Base-by-base conservation (phyloP, 139 green algal genomes). In the Eudorina sp. region DNA sequence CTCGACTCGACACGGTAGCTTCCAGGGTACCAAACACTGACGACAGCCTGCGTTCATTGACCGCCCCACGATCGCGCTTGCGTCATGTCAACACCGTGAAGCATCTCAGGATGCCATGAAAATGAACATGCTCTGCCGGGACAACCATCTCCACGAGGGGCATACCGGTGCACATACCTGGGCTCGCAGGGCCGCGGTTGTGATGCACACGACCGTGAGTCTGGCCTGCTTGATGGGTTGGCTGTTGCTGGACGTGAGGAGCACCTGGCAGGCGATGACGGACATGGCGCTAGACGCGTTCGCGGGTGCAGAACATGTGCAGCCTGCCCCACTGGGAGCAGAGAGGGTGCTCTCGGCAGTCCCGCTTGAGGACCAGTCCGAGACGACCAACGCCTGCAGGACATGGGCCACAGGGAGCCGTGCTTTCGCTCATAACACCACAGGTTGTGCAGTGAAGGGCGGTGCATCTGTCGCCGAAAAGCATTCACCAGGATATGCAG, bases 21-120 rank as follows among this genome's bases (percentile, higher is more conserved):
- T 31, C 23, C 23, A 3, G 89, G 89, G n/a, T 84, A 82, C 89
- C 89, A 92, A 0, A 92, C 53, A 27, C 43, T 89, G 2, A 86
- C 80, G 3, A 6, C 8, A 2, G 45, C 34, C 80, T 77, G 55
- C 55, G 38, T n/a, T n/a, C n/a, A n/a, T n/a, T n/a, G n/a, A n/a
- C n/a, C n/a, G n/a, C n/a, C n/a, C n/a, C n/a, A n/a, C n/a, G n/a
- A n/a, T n/a, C n/a, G n/a, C n/a, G n/a, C n/a, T n/a, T n/a, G n/a
- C n/a, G n/a, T n/a, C n/a, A n/a, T n/a, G n/a, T n/a, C n/a, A n/a
- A n/a, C n/a, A n/a, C n/a, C n/a, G n/a, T n/a, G n/a, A n/a, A n/a
- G n/a, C n/a, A n/a, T n/a, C n/a, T n/a, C n/a, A n/a, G n/a, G n/a
- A n/a, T n/a, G n/a, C n/a, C n/a, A n/a, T n/a, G n/a, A n/a, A n/a